Conservation (phyloP, 2,329 filamentous ascomycete species). For the Alternaria solani region DNA sequence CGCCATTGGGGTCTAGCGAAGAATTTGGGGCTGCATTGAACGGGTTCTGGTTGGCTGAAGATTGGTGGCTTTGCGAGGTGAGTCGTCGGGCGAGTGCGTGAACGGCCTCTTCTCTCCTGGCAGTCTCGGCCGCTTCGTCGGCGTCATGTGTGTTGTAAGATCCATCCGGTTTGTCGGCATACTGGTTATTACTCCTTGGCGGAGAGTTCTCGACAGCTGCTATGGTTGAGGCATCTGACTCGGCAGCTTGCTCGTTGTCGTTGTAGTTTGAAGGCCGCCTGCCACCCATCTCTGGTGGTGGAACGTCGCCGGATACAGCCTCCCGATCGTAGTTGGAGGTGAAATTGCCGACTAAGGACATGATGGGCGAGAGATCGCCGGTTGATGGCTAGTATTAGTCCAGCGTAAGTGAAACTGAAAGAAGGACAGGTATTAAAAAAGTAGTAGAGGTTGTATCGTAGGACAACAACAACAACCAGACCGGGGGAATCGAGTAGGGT, state of each 20-base stretch:
- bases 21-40: conserved; percentile 53
- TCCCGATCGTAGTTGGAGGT: conserved; percentile 54
- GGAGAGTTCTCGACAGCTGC: conserved; percentile 37
- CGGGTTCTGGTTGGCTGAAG: conserved; percentile 49
- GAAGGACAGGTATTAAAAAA: conserved; percentile 26
- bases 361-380: conserved; percentile 34
- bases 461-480: conserved; percentile 2
- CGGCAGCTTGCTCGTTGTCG: conserved; percentile 26
- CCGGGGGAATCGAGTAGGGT: conserved; percentile 16
- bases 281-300: conserved; percentile 40
- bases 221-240: conserved; percentile 47
- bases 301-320: conserved; percentile 48
- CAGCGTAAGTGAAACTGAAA: conserved; percentile 6
- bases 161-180: conserved; percentile 28
- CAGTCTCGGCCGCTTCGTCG: conserved; percentile 29
- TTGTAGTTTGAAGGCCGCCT: conserved; percentile 26
- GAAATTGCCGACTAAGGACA: conserved; percentile 57
- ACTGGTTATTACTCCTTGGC: conserved; percentile 29
- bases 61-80: conserved; percentile 52
- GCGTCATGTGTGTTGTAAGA: conserved; percentile 33
- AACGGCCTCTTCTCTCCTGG: conserved; percentile 49
- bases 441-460: conserved; percentile 16
- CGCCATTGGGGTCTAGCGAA: conserved; percentile 55
- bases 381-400: conserved; percentile 11
- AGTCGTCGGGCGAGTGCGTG: conserved; percentile 53